Evolutionary conservation across 345 rosid species (phyloP), one percentile per base, ranked within the genome.

Genomic region (Cardiospermum halicacabum): DNA sequence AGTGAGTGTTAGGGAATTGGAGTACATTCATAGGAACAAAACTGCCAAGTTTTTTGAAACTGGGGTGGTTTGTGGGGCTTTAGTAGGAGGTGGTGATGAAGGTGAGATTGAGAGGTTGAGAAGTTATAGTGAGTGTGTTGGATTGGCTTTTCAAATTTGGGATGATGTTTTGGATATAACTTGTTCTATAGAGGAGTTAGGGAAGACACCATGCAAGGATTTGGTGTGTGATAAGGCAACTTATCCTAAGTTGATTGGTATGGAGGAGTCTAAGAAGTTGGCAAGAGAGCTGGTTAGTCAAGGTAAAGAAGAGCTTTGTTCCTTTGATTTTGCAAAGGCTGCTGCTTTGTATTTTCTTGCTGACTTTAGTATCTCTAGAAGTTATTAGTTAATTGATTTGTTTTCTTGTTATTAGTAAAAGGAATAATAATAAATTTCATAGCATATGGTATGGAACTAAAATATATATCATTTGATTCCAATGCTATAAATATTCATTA

Each of bases 141-240:
- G 84, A 24, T 16, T 74, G 30, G 19, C 74, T 12, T 80, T 72
- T 60, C 83, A 76, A 21, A 78, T 76, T 5, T 76, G 74, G 34
- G 74, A 74, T 56, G 83, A 74, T 16, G 68, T 80, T 3, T 18
- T 77, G 30, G 81, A 77, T 37, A 75, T 66, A 43, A 77, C 81
- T 7, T 72, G 64, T 53, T 71, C 79, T 0, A 74, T 77, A 5
- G 47, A 60, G 2, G 75, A 74, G 60, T 61, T 77, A 9, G 84
- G 84, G 30, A 77, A 77, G 66, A 80, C 77, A 0, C 74, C 79
- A 2, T 79, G 81, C 4, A 72, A 74, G 39, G 84, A 80, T 64
- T 15, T 74, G 54, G 64, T 26, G 4, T 69, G 55, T 11, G 77
- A 74, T 37, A 80, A 80, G 61, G 81, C 79, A 0, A 80, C 84